Evolutionary conservation across 2,329 filamentous ascomycete genomes (phyloP).

Genomic region (Neurospora crassa): DNA sequence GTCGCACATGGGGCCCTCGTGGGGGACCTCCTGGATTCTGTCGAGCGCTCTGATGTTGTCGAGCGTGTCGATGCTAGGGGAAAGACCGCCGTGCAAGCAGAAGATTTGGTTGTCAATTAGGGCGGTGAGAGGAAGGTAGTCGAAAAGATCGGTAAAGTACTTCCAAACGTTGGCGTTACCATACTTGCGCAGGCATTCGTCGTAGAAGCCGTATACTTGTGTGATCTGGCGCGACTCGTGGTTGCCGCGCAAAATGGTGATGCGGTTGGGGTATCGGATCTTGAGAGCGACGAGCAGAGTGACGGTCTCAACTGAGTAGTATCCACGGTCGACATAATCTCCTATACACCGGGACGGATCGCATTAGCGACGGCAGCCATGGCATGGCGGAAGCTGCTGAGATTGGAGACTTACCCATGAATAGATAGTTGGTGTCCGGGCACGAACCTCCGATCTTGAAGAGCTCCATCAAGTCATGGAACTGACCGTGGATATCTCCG

Average conservation of each 20-base stretch:
- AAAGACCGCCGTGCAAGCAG: slow-evolving; percentile 93
- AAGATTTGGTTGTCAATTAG: slow-evolving; percentile 99
- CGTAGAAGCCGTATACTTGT: slow-evolving; percentile 98
- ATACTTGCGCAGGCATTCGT: slow-evolving; percentile 97
- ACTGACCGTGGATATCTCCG: slow-evolving; percentile 98
- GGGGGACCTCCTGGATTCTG: slow-evolving; percentile 95
- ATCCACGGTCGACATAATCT: slow-evolving; percentile 97
- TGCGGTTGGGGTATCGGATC: slow-evolving; percentile 94
- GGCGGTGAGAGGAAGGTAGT: slow-evolving; percentile 93
- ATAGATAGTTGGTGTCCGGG: slow-evolving; percentile 97
- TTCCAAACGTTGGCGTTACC: slow-evolving; percentile 99
- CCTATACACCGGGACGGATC: slow-evolving; percentile 40
- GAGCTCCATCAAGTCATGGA: slow-evolving; percentile 97
- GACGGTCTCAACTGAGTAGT: slow-evolving; percentile 98
- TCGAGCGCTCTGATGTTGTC: slow-evolving; percentile 94
- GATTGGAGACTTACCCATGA: slow-evolving; percentile 68
- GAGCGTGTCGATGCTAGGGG: slow-evolving; percentile 89
- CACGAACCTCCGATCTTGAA: slow-evolving; percentile 98
- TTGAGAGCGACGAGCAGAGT: slow-evolving; percentile 93
- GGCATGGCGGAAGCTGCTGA: not conserved
- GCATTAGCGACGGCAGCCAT: not conserved
- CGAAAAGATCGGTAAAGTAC: slow-evolving; percentile 97
- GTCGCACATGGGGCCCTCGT: slow-evolving; percentile 98
- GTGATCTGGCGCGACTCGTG: slow-evolving; percentile 99
- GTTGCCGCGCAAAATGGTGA: slow-evolving; percentile 97